Conservation (phyloP, 2,329 filamentous ascomycete genomes). For the Claviceps arundinis region DNA sequence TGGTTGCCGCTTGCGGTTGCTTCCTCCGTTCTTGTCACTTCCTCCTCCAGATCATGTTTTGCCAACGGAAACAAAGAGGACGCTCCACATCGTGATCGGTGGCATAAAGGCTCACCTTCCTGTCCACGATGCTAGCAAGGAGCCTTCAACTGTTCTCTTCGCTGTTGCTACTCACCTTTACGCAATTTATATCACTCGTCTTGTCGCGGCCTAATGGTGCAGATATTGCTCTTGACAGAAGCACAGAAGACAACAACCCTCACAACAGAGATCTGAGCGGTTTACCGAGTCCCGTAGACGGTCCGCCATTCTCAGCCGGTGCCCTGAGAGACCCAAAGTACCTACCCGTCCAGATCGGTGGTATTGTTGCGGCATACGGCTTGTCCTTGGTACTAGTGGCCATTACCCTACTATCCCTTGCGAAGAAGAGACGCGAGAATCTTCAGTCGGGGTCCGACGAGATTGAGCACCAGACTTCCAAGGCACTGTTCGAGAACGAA, state of each 20-base stretch:
- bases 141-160: conserved; percentile 13
- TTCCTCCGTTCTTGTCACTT: conserved; percentile 25
- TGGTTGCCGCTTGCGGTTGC: conserved; percentile 14
- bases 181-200: conserved; percentile 15
- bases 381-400: conserved; percentile 63
- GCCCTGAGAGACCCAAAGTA: conserved; percentile 48
- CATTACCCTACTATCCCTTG: conserved; percentile 47
- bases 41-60: conserved; percentile 38
- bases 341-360: conserved; percentile 71
- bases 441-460: conserved; percentile 39
- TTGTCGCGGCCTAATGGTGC: conserved; percentile 9
- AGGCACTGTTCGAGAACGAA: conserved; percentile 12
- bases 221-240: conserved; percentile 6
- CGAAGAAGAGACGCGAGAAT: conserved; percentile 40
- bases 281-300: conserved; percentile 46
- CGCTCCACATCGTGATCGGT: conserved; percentile 20
- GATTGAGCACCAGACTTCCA: conserved; percentile 27
- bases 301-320: conserved; percentile 43
- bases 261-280: conserved; percentile 30
- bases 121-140: conserved; percentile 28
- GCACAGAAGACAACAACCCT: conserved; percentile 17
- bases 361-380: conserved; percentile 73
- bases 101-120: conserved; percentile 17
- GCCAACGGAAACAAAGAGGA: conserved; percentile 31
- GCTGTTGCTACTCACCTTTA: conserved; percentile 15